Conservation (phyloP, 2,329 filamentous ascomycete species). For the Phaeosphaeria sp. region DNA sequence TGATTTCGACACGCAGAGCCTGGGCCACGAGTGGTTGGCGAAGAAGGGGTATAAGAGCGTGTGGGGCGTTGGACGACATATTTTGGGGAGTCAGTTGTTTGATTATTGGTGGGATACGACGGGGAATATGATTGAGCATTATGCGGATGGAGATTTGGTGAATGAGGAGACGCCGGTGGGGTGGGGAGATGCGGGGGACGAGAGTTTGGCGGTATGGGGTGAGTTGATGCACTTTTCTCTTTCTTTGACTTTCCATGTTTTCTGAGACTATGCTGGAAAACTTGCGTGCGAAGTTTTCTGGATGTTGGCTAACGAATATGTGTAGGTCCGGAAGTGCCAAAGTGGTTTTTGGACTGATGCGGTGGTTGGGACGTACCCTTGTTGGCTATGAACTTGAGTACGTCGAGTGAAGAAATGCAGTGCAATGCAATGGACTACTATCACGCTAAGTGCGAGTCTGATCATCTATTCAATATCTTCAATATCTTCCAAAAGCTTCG, state of each 20-base stretch:
- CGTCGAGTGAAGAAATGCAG: not conserved
- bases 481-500: too few species aligned
- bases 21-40: conserved; percentile 73
- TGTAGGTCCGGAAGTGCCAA: conserved; percentile 49
- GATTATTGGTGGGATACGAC: conserved; percentile 74
- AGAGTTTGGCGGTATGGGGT: conserved; percentile 51
- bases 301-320: not conserved
- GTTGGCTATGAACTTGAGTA: too few species aligned
- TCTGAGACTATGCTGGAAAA: not conserved
- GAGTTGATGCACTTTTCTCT: not conserved
- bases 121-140: conserved; percentile 72
- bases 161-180: conserved; percentile 62
- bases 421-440: too few species aligned
- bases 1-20: conserved; percentile 71
- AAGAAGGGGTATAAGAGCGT: conserved; percentile 68
- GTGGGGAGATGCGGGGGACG: conserved; percentile 50
- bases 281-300: not conserved
- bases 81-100: conserved; percentile 75
- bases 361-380: too few species aligned
- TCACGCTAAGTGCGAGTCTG: too few species aligned
- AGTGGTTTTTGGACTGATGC: conserved; percentile 43
- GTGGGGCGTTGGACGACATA: conserved; percentile 75
- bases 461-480: too few species aligned
- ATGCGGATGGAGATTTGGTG: conserved; percentile 73
- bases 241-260: not conserved